Base-by-base conservation (phyloP, 2,329 filamentous ascomycete genomes). In the Mycogone perniciosa region DNA sequence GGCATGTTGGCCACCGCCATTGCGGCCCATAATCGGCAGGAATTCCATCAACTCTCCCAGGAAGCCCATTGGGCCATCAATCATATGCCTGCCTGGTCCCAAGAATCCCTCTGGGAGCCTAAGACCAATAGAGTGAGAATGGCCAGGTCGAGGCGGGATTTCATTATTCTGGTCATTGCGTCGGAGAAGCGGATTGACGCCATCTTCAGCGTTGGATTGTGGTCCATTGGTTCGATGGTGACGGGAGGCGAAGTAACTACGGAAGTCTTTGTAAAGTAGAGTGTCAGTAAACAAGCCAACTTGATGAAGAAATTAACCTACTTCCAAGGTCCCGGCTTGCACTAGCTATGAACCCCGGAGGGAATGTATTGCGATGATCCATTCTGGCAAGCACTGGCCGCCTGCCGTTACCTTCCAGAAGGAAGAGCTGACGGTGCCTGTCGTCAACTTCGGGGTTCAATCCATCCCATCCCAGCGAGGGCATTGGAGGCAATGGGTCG, bases 151-250 rank as follows among this genome's bases (percentile, higher is more conserved):
- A 46, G 78, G 74, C 7, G 74, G 62, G 33, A 62, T 62, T 13
- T 82, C 76, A 50, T 71, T 70, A 27, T 63, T 66, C 29, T 68
- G 60, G 26, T 72, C 70, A 44, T 64, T 68, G 42, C 88, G 85
- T 57, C 90, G 86, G 48, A 97, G 80, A 9, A 97, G 76, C 40
- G 92, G 92, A 62, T 97, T 96, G 26, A 84, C 77, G 4, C 89
- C 90, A 64, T 96, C 91, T 57, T 96, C 89, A 33, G 79, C 76
- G 30, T 76, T 76, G 51, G 79, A 76, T 47, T 79, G 71, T 31
- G 78, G 73, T 20, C 71, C 72, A 43, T 75, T 75, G 48, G 77
- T 67, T 51, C 81, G 75, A 59, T 82, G 77, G 54, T 75, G 70
- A 57, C 80, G 67, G 26, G 69, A 69, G 74, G 20, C 20, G 20